Base-by-base conservation (phyloP, 2,329 filamentous ascomycete species). In the Hortaea sp. region DNA sequence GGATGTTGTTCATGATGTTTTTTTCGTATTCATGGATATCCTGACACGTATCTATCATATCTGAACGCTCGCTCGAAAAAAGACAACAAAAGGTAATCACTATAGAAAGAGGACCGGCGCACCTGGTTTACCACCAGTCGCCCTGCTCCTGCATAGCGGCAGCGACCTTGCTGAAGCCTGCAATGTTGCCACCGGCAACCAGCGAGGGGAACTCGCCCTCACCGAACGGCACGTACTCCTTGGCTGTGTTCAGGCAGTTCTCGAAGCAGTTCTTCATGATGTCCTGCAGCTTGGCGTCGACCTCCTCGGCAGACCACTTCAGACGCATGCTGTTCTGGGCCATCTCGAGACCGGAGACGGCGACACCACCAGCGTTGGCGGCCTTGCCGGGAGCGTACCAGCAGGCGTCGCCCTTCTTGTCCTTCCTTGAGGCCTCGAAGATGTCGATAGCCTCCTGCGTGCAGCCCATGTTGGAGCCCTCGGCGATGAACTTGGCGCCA, bases 381-480 rank as follows among this genome's bases (percentile, higher is more conserved):
- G 92, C 92, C 80, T 97, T 97, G 59, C 88, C 63, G 53, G 49
- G 44, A 20, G 85, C 92, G 69, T 97, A 97, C 92, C 92, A 98
- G 68, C 95, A 81, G 50, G 86, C 80, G 5, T 70, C 69, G 54
- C 79, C 80, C 74, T 87, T 81, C 66, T 78, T 78, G 65, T 74
- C 67, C 60, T 75, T 80, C 58, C 89, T 79, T 61, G 82, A 74
- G 12, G 76, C 78, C 78, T 97, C 90, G 67, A 97, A 97, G 55
- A 88, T 74, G 62, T 95, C 85, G 62, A 98, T 95, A 57, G 90
- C 90, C 55, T 85, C 88, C 71, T 92, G 88, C 31, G 89, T 95
- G 77, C 88, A 95, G 54, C 92, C 92, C 92, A 98, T 97, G 81
- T 97, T 97, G 71, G 85, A 92, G 47, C 92, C 92, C 74, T 98